Evolutionary conservation across 1,139 yeast genomes (phyloP), one percentile per base, ranked within the genome.

Genomic region (Candida pseudocylindracea): DNA sequence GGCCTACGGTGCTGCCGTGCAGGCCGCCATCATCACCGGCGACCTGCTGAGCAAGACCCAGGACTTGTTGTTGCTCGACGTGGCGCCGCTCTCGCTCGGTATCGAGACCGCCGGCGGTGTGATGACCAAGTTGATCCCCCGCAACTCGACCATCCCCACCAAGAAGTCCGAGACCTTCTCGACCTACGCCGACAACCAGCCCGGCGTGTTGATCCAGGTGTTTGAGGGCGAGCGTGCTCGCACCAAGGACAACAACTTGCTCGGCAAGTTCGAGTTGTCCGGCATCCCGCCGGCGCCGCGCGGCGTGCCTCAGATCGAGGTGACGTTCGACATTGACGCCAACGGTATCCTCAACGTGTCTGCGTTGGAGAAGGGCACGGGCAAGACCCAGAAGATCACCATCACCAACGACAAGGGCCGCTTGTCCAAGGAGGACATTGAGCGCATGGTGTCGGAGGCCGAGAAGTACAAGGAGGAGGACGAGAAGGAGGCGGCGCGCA

Each of bases 331-430:
- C 29, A 25, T 32, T 25, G 33, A 32, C 27, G 33, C 33, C 9
- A 32, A 32, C 27, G 33, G 33, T 27, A 32, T 32, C 31, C 29
- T 32, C 26, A 32, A 32, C 29, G 33, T 32, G 12, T 32, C 33
- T n/a, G 33, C 33, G 13, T 20, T 32, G 26, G 33, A 32, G 30
- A 32, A 32, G 31, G 33, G 32, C 38, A 40, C 41, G 36, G 39
- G 42, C 38, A 39, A 41, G 35, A 71, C 88, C 37, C 81, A 88
- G 58, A 74, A 92, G 41, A 80, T 88, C 50, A 80, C 93, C 41
- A 88, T 88, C 57, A 80, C 88, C 49, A 88, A 88, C 55, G 96
- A 88, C 57, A 83, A 85, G 69, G 95, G 95, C 50, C 79, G 96
- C 67, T 70, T 88, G 51, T 67, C 93, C 39, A 78, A 78, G 61